Conservation (phyloP, 139 green algal genomes). For the Chlorella vulgaris region DNA sequence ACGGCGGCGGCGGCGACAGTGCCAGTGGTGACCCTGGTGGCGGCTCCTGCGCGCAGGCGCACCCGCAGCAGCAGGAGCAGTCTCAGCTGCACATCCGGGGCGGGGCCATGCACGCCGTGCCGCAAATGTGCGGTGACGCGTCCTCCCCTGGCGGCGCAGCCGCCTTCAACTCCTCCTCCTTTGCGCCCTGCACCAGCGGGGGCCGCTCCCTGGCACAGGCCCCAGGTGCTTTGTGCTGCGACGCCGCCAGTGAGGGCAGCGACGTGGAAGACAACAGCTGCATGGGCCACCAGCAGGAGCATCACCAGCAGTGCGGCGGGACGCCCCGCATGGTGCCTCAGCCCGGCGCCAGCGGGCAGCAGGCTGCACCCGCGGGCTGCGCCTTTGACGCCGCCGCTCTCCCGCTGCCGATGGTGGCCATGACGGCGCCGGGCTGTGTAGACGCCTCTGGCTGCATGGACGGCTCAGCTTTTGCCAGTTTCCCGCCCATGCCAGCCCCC, state of each 20-base stretch:
- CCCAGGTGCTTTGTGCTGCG: neutral
- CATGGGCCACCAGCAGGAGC: neutral
- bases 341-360: too few species aligned
- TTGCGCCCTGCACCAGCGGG: too few species aligned
- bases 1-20: neutral
- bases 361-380: too few species aligned
- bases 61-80: too few species aligned
- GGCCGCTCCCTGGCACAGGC: too few species aligned
- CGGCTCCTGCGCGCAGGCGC: too few species aligned
- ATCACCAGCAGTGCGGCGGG: neutral
- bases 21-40: neutral
- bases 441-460: too few species aligned
- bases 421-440: neutral
- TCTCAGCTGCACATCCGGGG: too few species aligned
- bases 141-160: neutral
- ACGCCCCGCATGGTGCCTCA: too few species aligned
- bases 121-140: neutral
- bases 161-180: neutral
- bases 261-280: slow-evolving; percentile 7
- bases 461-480: neutral
- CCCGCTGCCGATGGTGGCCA: neutral
- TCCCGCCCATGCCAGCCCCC: neutral
- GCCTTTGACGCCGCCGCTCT: neutral
- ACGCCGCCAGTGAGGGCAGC: slow-evolving; percentile 1
- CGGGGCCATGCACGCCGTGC: neutral